A percentile compares a stretch with the other conserved stretches of the same genome.
phyloP scores from a whole-genome alignment of 805 yeast genomes.

The Candida vaughaniae region DNA sequence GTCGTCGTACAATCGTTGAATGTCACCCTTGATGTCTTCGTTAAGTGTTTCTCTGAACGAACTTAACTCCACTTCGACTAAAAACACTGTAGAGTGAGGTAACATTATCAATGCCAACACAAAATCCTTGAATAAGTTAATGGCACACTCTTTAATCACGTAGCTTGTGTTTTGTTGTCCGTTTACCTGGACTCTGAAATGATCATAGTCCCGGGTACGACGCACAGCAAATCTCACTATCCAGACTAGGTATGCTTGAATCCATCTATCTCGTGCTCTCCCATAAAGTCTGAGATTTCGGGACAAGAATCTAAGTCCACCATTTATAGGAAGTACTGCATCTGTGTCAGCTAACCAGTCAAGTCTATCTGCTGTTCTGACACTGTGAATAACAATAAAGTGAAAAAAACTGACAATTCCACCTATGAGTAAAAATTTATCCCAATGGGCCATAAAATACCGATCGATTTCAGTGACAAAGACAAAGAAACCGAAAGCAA shows the following conservation, averaged over 20 bases:
- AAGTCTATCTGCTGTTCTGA: background rate
- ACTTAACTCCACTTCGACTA: conserved; percentile 14
- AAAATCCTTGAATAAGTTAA: conserved; percentile 19
- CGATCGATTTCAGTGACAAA: background rate
- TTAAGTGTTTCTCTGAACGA: conserved; percentile 18
- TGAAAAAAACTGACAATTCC: background rate
- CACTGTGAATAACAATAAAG: background rate
- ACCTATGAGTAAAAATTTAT: background rate
- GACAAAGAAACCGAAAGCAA: background rate
- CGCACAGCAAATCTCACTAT: conserved; percentile 13
- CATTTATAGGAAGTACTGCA: background rate
- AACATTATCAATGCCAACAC: conserved; percentile 17
- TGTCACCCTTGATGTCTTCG: conserved; percentile 13
- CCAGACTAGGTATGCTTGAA: background rate
- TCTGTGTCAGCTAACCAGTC: too few species aligned
- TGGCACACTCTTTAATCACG: conserved; percentile 7
- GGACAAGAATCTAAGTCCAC: background rate
- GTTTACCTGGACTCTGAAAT: conserved; percentile 1
- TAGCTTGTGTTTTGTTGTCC: background rate
- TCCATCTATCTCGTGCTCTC: background rate
- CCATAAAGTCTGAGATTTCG: too few species aligned
- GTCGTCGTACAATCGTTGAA: background rate
- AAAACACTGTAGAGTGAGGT: conserved; percentile 15
- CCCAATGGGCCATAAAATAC: background rate
- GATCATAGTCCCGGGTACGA: conserved; percentile 25